Evolutionary conservation across 768 basidiomycete species (phyloP).

Genomic region (Lentinula boryana): DNA sequence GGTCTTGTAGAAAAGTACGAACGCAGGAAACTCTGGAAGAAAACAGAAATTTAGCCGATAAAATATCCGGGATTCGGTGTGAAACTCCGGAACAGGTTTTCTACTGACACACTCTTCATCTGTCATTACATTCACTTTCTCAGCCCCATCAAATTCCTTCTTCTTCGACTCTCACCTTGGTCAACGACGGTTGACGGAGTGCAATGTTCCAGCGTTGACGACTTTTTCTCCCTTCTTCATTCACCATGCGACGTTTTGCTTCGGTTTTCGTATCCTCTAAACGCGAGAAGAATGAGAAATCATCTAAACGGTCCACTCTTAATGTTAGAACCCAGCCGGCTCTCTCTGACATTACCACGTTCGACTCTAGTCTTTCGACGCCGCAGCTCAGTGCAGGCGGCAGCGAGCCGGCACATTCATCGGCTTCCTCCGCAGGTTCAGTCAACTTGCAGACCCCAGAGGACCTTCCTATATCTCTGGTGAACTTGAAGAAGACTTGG

Average conservation of each 20-base stretch:
- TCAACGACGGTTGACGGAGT: background rate
- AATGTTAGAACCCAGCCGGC: background rate
- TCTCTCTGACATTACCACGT: background rate
- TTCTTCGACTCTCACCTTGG: background rate
- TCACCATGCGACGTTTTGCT: conserved; percentile 57
- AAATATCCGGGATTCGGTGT: background rate
- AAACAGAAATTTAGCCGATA: background rate
- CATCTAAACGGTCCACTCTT: conserved; percentile 23
- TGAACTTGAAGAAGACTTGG: conserved; percentile 40
- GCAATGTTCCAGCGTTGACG: conserved; percentile 1
- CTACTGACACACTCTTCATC: background rate
- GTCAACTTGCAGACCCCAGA: conserved; percentile 57
- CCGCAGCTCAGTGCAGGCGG: conserved; percentile 26
- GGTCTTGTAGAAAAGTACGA: conserved; percentile 62
- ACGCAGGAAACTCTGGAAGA: conserved; percentile 29
- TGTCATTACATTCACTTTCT: background rate
- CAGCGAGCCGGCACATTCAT: conserved; percentile 37
- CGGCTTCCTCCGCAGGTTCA: conserved; percentile 58
- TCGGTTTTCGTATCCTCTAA: conserved; percentile 44
- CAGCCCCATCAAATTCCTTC: background rate
- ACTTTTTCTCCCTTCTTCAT: background rate
- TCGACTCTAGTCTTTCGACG: conserved; percentile 13
- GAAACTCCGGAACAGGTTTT: background rate
- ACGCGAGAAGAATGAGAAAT: conserved; percentile 28
- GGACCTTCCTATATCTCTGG: conserved; percentile 28